phyloP scores from a whole-genome alignment of 345 rosid species.

The Corchorus olitorius region DNA sequence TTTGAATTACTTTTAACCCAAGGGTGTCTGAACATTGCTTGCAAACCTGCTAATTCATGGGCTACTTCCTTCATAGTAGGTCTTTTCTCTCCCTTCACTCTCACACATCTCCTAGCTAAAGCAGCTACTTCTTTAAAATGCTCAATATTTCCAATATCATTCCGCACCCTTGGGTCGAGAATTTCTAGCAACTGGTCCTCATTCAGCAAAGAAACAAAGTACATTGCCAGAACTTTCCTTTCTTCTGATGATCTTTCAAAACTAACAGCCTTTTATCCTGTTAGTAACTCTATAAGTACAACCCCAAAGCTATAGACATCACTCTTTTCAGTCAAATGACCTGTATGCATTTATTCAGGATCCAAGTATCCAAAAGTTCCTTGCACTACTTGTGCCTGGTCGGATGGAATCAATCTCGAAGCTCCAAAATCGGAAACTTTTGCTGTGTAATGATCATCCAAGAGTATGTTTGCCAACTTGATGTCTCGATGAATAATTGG shows the following conservation, averaged over 20 bases:
- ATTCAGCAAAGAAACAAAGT: slow-evolving; percentile 16
- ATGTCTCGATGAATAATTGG: slow-evolving; percentile 46
- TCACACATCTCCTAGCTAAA: slow-evolving; percentile 16
- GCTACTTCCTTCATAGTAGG: slow-evolving; percentile 17
- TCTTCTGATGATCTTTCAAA: not conserved
- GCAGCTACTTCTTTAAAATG: slow-evolving; percentile 12
- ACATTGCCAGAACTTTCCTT: not conserved
- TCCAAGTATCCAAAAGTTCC: slow-evolving; percentile 12
- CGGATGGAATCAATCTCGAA: slow-evolving; percentile 38
- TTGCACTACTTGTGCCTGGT: slow-evolving; percentile 35
- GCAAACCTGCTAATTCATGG: slow-evolving; percentile 18
- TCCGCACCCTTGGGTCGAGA: slow-evolving; percentile 3
- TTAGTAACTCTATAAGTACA: slow-evolving; percentile 21
- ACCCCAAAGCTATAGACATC: slow-evolving; percentile 58
- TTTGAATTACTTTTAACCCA: slow-evolving; percentile 1
- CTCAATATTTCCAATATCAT: not conserved
- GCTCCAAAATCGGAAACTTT: slow-evolving; percentile 58
- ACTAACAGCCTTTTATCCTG: slow-evolving; percentile 2
- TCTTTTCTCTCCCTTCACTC: slow-evolving; percentile 17
- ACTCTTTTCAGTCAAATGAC: slow-evolving; percentile 27
- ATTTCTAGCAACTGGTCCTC: slow-evolving; percentile 5
- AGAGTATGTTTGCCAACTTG: slow-evolving; percentile 45
- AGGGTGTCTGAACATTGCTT: slow-evolving; percentile 3
- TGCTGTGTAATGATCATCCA: slow-evolving; percentile 36
- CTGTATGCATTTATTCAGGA: slow-evolving; percentile 15